phyloP scores from a whole-genome alignment of 148 eudicot species.

The Chenopodium formosanum region DNA sequence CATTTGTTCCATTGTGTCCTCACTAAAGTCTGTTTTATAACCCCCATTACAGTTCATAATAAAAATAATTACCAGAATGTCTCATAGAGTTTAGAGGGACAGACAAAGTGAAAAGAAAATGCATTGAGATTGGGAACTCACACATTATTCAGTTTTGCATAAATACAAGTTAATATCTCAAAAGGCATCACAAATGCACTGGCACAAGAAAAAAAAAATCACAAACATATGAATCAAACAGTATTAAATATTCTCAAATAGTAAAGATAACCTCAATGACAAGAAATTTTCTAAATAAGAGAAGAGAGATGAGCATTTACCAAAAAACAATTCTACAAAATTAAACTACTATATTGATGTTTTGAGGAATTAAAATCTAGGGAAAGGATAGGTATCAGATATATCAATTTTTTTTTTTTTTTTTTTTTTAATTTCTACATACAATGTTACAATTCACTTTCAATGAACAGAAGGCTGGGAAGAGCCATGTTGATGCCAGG shows the following conservation, averaged over 20 bases:
- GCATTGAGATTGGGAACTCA: background rate
- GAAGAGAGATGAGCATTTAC: background rate
- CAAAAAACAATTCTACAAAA: background rate
- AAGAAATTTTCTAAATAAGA: background rate
- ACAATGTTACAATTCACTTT: background rate
- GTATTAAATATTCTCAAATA: background rate
- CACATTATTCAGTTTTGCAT: background rate
- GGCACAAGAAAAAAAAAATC: background rate
- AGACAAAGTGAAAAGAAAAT: background rate
- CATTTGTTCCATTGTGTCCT: background rate
- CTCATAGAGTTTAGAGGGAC: background rate
- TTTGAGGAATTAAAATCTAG: too few relatives aligned
- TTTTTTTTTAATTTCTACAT: background rate
- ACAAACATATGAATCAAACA: too few relatives aligned
- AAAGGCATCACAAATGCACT: background rate
- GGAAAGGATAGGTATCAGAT: background rate
- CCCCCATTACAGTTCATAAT: background rate
- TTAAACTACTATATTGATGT: background rate
- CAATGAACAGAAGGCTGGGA: background rate
- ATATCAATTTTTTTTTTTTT: too few relatives aligned
- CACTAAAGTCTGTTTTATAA: background rate
- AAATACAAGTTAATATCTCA: background rate
- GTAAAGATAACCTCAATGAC: background rate
- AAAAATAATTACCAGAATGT: background rate
- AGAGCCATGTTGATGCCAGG: background rate